Base-by-base conservation (phyloP, 768 basidiomycete species). In the Russula sp. region DNA sequence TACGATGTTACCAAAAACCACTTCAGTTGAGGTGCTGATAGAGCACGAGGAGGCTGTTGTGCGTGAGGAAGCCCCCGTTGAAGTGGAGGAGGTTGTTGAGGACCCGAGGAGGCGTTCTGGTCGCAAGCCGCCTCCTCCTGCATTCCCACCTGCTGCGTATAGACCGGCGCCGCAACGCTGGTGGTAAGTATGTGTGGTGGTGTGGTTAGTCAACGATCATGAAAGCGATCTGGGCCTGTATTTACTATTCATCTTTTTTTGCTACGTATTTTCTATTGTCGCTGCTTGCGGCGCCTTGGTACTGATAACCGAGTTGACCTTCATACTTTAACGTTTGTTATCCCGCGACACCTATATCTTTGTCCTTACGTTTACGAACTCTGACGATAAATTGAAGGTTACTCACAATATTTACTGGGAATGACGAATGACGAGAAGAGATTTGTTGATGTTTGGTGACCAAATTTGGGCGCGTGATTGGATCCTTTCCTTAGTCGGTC, bases 1-100 rank as follows among this genome's bases (percentile, higher is more conserved):
- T 8, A 79, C 84, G n/a, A 79, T 80, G 6, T 67, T 84, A 72
- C 89, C 88, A 20, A 84, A 83, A 65, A 92, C 90, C 28, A 92
- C 90, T 16, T 83, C 87, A 14, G 78, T 92, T 28, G 88, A 84
- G 67, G 79, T 78, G 38, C 66, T 88, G 48, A 71, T 85, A 46
- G 84, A 85, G 40, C 88, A 91, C 60, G 85, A 87, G 14, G 73
- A 73, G 18, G 28, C 65, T 49, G 57, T 64, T 65, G 59, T 67
- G 36, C 72, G 74, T 32, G 78, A 70, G 54, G 74, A 75, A 56
- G 71, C 76, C 52, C 72, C 76, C 49, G 53, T 79, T 40, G 57
- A 40, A 16, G 59, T 49, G n/a, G 78, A 80, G 67, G 80, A 79
- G 50, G 56, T 77, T 9, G 75, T 79, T 48, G 81, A 82, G 52